A percentile compares a stretch with the other conserved stretches of the same genome.
These are phyloP conservation scores for Danielia reshetovae DNA, from an alignment of 805 yeast species.

Conservation along the genomic window DNA sequence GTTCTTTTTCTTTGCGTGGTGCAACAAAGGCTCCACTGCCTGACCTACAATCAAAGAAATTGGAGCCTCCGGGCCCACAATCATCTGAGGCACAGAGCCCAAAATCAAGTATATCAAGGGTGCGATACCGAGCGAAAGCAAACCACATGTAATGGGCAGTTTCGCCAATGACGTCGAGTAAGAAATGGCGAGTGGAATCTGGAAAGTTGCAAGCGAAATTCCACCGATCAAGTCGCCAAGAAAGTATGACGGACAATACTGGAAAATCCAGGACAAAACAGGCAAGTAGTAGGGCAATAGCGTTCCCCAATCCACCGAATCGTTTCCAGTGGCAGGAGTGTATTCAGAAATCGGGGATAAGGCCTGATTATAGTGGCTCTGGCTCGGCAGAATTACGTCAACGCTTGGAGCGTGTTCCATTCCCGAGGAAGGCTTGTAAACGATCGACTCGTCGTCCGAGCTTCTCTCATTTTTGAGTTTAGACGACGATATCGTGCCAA, in stretches of 20 bases:
- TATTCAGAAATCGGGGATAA: conserved; percentile 5
- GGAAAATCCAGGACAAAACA: conserved; percentile 60
- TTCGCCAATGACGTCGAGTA: conserved; percentile 41
- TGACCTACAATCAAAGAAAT: conserved; percentile 44
- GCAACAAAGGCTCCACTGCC: conserved; percentile 41
- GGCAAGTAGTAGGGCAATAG: conserved; percentile 64
- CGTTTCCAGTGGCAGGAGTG: conserved; percentile 7
- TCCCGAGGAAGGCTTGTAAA: neutral
- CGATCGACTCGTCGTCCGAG: conserved; percentile 10
- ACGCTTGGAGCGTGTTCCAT: conserved; percentile 3
- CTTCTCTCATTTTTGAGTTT: conserved; percentile 1
- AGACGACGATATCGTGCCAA: neutral
- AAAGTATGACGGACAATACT: conserved; percentile 40
- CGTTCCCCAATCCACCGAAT: conserved; percentile 22
- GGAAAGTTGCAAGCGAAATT: conserved; percentile 82
- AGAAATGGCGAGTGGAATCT: conserved; percentile 70
- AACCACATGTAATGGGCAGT: conserved; percentile 39
- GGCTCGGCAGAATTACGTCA: conserved; percentile 1
- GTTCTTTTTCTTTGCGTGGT: conserved; percentile 27
- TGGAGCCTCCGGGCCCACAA: conserved; percentile 46
- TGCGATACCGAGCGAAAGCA: conserved; percentile 35
- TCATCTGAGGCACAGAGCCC: conserved; percentile 46
- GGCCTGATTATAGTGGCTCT: neutral
- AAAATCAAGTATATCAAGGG: conserved; percentile 39
- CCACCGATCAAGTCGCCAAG: conserved; percentile 77